phyloP scores from a whole-genome alignment of 805 yeast genomes.

The Candida anglica region DNA sequence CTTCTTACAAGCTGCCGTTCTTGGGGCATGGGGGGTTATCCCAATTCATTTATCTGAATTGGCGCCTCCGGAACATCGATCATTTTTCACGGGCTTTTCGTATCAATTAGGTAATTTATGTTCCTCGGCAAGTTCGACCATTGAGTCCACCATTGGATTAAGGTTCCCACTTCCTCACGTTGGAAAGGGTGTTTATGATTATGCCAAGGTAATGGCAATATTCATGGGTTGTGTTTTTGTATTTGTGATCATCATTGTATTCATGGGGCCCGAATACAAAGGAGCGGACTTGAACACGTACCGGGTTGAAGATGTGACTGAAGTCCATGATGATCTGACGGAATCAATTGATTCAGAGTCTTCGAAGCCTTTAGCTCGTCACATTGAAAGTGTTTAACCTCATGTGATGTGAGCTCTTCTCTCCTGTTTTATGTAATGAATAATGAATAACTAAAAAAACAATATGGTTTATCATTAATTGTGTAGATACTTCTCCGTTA shows the following conservation, averaged over 20 bases:
- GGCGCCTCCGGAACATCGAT: constrained; percentile 58
- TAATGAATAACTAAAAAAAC: too few species aligned
- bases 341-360: constrained; percentile 2
- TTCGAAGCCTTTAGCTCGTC: too few species aligned
- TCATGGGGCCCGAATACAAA: constrained; percentile 59
- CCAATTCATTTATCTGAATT: constrained; percentile 61
- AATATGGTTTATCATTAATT: too few species aligned
- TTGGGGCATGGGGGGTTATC: constrained; percentile 68
- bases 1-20: constrained; percentile 60
- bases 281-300: constrained; percentile 13
- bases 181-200: too few species aligned
- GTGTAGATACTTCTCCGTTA: too few species aligned
- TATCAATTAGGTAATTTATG: constrained; percentile 69
- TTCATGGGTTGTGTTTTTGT: constrained; percentile 62
- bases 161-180: constrained; percentile 39
- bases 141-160: constrained; percentile 60
- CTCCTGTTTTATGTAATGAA: too few species aligned
- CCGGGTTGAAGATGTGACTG: constrained; percentile 7
- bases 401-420: too few species aligned
- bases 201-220: constrained; percentile 62
- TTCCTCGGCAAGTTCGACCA: constrained; percentile 65
- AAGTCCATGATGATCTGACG: neutral
- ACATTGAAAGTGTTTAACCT: too few species aligned
- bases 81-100: constrained; percentile 59
- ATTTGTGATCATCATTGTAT: constrained; percentile 43